phyloP scores from a whole-genome alignment of 129 eudicot genomes.

The Helichrysum umbraculigerum region DNA sequence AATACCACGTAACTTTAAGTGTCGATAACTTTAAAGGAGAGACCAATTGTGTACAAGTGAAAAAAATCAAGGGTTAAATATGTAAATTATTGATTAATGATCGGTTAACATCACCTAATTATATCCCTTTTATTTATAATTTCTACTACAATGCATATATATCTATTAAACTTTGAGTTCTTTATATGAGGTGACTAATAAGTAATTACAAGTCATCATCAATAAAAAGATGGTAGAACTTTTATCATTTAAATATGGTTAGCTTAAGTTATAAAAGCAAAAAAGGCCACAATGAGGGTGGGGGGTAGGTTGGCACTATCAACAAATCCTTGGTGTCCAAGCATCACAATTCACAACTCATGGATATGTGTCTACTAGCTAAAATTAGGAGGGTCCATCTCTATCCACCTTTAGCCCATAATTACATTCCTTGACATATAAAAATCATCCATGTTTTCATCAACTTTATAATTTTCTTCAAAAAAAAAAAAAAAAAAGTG shows the following conservation, averaged over 20 bases:
- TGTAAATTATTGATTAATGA: too few species aligned
- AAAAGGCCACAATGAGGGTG: conserved; percentile 17
- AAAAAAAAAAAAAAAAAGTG: too few species aligned
- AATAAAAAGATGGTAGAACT: background rate
- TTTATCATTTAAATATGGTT: background rate
- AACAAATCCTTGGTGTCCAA: conserved; percentile 31
- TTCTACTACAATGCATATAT: background rate
- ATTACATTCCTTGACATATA: background rate
- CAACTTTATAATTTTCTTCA: background rate
- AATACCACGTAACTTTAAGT: too few species aligned
- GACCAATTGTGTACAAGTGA: too few species aligned
- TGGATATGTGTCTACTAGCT: conserved; percentile 26
- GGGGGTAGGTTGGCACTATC: conserved; percentile 35
- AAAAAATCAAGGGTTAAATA: too few species aligned
- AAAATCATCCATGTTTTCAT: background rate
- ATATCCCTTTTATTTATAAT: too few species aligned
- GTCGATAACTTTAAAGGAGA: too few species aligned
- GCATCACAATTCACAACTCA: conserved; percentile 13
- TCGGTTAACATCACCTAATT: too few species aligned
- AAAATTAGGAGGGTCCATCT: conserved; percentile 18
- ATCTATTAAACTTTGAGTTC: background rate
- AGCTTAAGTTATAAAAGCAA: background rate
- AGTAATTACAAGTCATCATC: background rate
- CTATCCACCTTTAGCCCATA: conserved; percentile 17
- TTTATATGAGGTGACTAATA: background rate